Base-by-base conservation (phyloP, 345 rosid genomes). In the Syzygium oleosum region DNA sequence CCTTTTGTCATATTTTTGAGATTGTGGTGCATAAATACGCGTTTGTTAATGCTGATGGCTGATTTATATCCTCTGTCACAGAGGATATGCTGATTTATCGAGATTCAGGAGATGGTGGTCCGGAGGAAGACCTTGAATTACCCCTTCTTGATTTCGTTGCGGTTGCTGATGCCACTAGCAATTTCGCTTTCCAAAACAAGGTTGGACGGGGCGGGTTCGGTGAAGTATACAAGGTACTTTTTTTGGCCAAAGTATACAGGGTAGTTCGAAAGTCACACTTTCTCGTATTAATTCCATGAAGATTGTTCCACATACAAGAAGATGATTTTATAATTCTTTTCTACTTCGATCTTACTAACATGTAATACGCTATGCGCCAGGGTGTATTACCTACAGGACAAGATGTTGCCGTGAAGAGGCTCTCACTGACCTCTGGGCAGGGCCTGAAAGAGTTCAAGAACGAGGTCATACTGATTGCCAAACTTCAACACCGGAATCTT, bases 401-500 rank as follows among this genome's bases (percentile, higher is more conserved):
- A 59, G 88, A 90, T 10, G 53, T 92, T n/a, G 94, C 92, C 0
- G 91, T 91, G 7, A 92, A 92, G 87, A 88, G 88, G 86, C 84
- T 90, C 15, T 88, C 92, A 2, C 55, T 79, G 21, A 63, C 15
- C 43, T 92, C 94, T 1, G 85, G 87, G 55, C 93, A 91, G 87
- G 93, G 93, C 41, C 43, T 86, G 7, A 34, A 73, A 13, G 91
- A 92, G 84, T 92, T 92, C 89, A 89, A 88, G 79, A 92, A 90
- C 34, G 94, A 92, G 61, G 90, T 90, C 9, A 43, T 46, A 41
- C 80, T 92, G 85, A 87, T 92, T 38, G 86, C 93, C 4, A 95
- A 92, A 56, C 93, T 96, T 87, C 98, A 96, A 83, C 98, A 96
- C 88, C 89, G 94, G 22, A 95, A 96, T 84, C 96, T 95, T 56